Evolutionary conservation across 2,329 filamentous ascomycete species (phyloP).

Genomic region (Penicillium sp.): DNA sequence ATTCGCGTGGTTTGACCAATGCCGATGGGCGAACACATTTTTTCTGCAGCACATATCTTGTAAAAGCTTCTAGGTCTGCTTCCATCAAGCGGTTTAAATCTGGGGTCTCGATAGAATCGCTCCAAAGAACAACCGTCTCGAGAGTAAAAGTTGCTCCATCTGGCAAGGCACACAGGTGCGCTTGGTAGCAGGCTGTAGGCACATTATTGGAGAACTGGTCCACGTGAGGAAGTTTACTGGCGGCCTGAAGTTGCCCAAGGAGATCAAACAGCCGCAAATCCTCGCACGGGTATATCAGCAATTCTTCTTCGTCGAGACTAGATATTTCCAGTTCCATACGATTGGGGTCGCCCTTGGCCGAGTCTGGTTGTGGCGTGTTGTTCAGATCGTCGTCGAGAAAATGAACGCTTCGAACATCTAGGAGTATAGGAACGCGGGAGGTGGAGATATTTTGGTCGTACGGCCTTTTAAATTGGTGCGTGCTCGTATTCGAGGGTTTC

Average conservation of each 20-base stretch:
- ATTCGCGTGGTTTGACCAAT: neutral
- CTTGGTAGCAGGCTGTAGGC: conserved; percentile 35
- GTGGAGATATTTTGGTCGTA: neutral
- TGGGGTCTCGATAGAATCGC: conserved; percentile 33
- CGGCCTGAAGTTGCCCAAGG: conserved; percentile 26
- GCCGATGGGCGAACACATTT: conserved; percentile 8
- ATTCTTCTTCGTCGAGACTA: conserved; percentile 13
- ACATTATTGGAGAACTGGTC: conserved; percentile 27
- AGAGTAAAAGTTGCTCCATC: conserved; percentile 28
- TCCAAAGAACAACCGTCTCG: conserved; percentile 38
- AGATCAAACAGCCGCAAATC: conserved; percentile 20
- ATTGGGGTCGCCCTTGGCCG: conserved; percentile 11
- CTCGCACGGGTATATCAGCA: conserved; percentile 23
- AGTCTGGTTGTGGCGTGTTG: neutral
- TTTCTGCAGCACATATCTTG: conserved; percentile 32
- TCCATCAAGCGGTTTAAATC: conserved; percentile 20
- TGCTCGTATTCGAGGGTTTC: conserved; percentile 17
- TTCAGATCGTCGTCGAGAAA: neutral
- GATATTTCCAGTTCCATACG: conserved; percentile 23
- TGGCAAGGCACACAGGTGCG: conserved; percentile 20
- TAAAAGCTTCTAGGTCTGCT: conserved; percentile 26
- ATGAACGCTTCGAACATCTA: conserved; percentile 13
- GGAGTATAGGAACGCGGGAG: conserved; percentile 22
- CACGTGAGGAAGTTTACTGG: conserved; percentile 22
- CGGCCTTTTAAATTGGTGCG: neutral